Evolutionary conservation across 2,329 filamentous ascomycete genomes (phyloP).

Genomic region (Alternaria solani): DNA sequence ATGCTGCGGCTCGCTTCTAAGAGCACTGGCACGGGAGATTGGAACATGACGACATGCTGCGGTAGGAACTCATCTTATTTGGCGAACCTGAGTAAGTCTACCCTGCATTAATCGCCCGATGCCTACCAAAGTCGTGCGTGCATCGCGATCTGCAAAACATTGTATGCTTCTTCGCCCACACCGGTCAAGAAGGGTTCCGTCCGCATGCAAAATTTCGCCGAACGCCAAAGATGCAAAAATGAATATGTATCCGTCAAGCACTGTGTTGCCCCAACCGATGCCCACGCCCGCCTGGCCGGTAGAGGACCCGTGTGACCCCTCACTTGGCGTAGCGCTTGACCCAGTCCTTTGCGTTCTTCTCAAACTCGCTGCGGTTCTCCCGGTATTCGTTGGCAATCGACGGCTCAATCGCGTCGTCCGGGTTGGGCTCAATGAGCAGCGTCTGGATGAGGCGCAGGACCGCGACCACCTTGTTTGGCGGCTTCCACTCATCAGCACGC

Average conservation of each 20-base stretch:
- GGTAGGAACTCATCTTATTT: conserved; percentile 25
- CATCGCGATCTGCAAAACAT: conserved; percentile 19
- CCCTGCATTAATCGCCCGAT: conserved; percentile 17
- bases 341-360: conserved; percentile 78
- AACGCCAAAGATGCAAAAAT: conserved; percentile 44
- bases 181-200: conserved; percentile 15
- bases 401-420: conserved; percentile 87
- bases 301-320: conserved; percentile 6
- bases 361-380: conserved; percentile 71
- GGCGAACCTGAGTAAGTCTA: conserved; percentile 13
- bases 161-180: conserved; percentile 23
- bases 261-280: conserved; percentile 5
- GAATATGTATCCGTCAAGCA: conserved; percentile 13
- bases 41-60: conserved; percentile 29
- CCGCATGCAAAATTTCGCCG: conserved; percentile 37
- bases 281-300: conserved; percentile 9
- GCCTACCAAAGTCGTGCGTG: conserved; percentile 7
- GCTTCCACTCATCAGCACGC: conserved; percentile 91
- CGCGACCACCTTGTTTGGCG: conserved; percentile 75
- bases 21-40: conserved; percentile 22
- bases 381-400: conserved; percentile 86
- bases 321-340: conserved; percentile 73
- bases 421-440: conserved; percentile 81
- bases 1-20: conserved; percentile 16
- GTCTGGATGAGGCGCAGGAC: conserved; percentile 80